These are phyloP conservation scores for Xylariomycetidae sp. DNA, from an alignment of 2,329 filamentous ascomycete genomes.

Conservation along the genomic window DNA sequence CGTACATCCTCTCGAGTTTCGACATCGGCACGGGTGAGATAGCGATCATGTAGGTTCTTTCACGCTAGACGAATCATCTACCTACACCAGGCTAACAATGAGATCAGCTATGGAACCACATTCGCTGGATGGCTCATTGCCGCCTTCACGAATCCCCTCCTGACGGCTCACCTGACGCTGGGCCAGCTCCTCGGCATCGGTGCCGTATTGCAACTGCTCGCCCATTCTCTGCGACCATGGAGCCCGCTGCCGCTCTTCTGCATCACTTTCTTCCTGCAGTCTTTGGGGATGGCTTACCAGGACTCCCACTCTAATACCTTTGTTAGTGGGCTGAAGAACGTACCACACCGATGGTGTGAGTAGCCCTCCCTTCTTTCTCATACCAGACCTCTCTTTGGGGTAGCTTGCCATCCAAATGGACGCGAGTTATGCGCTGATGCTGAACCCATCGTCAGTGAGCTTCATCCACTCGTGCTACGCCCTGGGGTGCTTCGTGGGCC, in stretches of 20 bases:
- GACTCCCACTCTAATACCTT: constrained; percentile 60
- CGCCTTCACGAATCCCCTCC: constrained; percentile 49
- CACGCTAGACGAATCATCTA: too few relatives aligned
- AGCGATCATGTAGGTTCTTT: constrained; percentile 21
- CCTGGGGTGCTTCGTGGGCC: constrained; percentile 49
- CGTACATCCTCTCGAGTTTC: constrained; percentile 55
- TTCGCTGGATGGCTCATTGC: constrained; percentile 56
- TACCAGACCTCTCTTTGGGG: too few relatives aligned
- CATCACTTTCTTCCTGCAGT: constrained; percentile 51
- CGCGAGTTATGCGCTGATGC: too few relatives aligned
- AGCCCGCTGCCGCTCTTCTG: constrained; percentile 50
- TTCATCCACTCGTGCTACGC: constrained; percentile 60
- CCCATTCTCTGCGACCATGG: constrained; percentile 51
- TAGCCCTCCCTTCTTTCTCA: too few relatives aligned
- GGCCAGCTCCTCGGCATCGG: constrained; percentile 52
- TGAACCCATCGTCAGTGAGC: too few relatives aligned
- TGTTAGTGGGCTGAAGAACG: constrained; percentile 41
- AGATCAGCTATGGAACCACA: constrained; percentile 48
- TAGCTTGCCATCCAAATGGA: too few relatives aligned
- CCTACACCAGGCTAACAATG: too few relatives aligned
- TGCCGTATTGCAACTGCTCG: constrained; percentile 46
- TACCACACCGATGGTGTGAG: constrained; percentile 53
- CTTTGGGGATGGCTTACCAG: constrained; percentile 56
- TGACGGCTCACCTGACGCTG: constrained; percentile 45
- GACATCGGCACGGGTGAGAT: constrained; percentile 28